Conservation (phyloP, 176 grass and related monocot species). For the Eremochloa ophiuroides region DNA sequence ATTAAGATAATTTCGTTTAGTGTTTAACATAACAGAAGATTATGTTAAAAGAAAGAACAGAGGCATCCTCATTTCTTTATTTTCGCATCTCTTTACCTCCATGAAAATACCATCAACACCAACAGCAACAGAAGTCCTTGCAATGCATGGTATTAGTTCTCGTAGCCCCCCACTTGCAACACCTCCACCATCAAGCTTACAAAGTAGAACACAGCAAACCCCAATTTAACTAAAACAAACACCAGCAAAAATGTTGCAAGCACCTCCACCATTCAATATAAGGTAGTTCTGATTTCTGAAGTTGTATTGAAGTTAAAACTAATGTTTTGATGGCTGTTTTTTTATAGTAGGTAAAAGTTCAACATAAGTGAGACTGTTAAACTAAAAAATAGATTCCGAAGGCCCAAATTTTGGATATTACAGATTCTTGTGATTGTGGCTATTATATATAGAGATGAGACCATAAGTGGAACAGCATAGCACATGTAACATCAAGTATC, state of each 20-base stretch:
- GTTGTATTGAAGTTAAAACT: not conserved
- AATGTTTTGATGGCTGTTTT: not conserved
- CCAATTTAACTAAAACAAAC: constrained; percentile 10
- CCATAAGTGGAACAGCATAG: not conserved
- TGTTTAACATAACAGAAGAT: not conserved
- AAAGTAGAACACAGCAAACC: constrained; percentile 20
- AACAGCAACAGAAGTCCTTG: constrained; percentile 85
- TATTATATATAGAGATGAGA: constrained; percentile 1
- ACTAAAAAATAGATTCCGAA: not conserved
- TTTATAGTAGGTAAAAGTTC: not conserved
- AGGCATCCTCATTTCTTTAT: not conserved
- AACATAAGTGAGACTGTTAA: not conserved
- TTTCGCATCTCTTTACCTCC: constrained; percentile 61
- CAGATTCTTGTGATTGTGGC: not conserved
- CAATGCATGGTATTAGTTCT: constrained; percentile 95
- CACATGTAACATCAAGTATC: not conserved
- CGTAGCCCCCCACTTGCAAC: constrained; percentile 85
- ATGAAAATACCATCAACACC: constrained; percentile 97
- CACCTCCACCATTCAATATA: no score
- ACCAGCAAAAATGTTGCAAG: no score
- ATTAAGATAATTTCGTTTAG: no score
- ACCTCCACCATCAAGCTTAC: constrained; percentile 91
- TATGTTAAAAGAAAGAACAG: not conserved
- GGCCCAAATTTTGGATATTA: not conserved
- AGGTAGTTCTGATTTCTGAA: not conserved